A percentile compares a stretch with the other conserved stretches of the same genome.
Conservation (phyloP, 2,329 filamentous ascomycete species). For the Verticillium longisporum region DNA sequence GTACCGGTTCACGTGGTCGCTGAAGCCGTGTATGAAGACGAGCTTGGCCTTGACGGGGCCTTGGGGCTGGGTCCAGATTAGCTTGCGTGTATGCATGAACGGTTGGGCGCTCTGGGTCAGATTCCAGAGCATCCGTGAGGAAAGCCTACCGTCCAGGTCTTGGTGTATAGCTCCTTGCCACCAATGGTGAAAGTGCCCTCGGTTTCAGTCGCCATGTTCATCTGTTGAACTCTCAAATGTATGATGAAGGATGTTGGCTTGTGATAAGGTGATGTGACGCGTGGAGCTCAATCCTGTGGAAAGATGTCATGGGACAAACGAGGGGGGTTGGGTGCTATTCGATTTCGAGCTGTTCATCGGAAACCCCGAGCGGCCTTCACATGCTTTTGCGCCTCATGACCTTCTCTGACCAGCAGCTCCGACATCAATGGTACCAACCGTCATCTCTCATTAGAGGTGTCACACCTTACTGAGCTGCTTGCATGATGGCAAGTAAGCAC, state of each 20-base stretch:
- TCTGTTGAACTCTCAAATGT: neutral
- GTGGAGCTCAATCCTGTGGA: neutral
- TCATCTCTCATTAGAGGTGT: too few species aligned
- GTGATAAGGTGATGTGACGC: neutral
- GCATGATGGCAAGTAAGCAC: too few species aligned
- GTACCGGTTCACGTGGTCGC: slow-evolving; percentile 77
- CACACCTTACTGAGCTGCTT: too few species aligned
- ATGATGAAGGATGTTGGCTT: neutral
- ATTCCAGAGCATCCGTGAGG: neutral
- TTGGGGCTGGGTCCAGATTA: slow-evolving; percentile 36
- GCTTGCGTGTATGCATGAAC: neutral
- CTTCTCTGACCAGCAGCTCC: neutral
- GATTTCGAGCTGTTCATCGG: neutral
- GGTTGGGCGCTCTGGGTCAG: neutral
- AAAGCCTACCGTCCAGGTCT: slow-evolving; percentile 49
- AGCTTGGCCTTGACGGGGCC: slow-evolving; percentile 60
- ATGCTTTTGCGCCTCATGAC: neutral
- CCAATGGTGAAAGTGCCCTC: slow-evolving; percentile 44
- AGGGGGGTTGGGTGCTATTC: too few species aligned
- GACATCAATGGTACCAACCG: neutral
- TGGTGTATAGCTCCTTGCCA: slow-evolving; percentile 43
- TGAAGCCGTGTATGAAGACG: slow-evolving; percentile 84
- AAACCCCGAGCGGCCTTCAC: neutral
- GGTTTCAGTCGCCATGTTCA: slow-evolving; percentile 29
- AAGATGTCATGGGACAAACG: too few species aligned